These are phyloP conservation scores for Psophocarpus tetragonolobus DNA, from an alignment of 306 rosid species.

Conservation along the genomic window DNA sequence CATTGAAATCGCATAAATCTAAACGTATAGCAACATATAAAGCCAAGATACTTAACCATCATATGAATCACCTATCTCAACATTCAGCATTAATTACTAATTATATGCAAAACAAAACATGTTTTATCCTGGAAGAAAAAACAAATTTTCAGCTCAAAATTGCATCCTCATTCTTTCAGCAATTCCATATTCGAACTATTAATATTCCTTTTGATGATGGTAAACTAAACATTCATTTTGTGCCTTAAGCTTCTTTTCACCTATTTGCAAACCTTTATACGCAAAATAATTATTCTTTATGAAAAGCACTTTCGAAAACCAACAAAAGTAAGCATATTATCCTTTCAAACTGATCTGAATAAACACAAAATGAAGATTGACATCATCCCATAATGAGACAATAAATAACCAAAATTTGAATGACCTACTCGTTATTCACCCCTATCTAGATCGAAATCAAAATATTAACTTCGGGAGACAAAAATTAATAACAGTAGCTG, in stretches of 20 bases:
- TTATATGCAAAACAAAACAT: not conserved
- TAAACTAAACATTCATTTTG: not conserved
- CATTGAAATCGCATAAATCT: not conserved
- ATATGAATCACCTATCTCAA: not conserved
- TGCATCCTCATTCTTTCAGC: not conserved
- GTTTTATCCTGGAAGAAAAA: slow-evolving; percentile 50
- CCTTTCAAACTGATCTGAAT: not conserved
- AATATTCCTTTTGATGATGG: not conserved
- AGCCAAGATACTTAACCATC: not conserved
- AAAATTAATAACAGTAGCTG: not conserved
- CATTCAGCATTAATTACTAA: not conserved
- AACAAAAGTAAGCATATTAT: not conserved
- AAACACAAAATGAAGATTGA: not conserved
- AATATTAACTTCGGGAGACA: not conserved
- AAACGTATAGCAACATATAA: not conserved
- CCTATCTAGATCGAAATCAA: slow-evolving; percentile 1
- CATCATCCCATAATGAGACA: not conserved
- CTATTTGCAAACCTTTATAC: not conserved
- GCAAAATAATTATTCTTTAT: not conserved
- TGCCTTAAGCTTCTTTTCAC: not conserved
- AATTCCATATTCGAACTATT: not conserved
- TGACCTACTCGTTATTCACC: not conserved
- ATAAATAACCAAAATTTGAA: not conserved
- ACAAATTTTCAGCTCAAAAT: slow-evolving; percentile 24
- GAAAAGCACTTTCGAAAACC: not conserved